A percentile compares a stretch with the other conserved stretches of the same genome.
These are phyloP conservation scores for Neurospora africana DNA, from an alignment of 495 filamentous ascomycete genomes.

Conservation along the genomic window DNA sequence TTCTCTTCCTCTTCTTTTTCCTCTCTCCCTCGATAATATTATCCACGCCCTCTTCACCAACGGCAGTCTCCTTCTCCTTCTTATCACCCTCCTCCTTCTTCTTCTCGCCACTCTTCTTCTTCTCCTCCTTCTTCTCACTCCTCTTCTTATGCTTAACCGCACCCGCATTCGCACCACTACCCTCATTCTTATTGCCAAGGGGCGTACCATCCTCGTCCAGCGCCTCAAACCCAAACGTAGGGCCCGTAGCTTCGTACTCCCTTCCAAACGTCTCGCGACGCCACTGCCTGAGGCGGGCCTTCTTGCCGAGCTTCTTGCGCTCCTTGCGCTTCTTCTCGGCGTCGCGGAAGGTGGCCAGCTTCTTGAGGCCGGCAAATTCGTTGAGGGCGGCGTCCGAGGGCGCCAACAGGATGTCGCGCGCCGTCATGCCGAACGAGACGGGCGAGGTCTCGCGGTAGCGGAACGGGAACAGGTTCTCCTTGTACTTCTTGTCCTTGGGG, in stretches of 20 bases:
- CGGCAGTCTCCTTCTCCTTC: slow-evolving; percentile 15
- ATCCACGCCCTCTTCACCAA: not conserved
- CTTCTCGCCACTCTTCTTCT: not conserved
- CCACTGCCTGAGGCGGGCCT: slow-evolving; percentile 81
- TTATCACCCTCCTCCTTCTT: slow-evolving; percentile 26
- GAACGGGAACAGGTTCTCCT: slow-evolving; percentile 39
- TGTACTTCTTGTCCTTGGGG: slow-evolving; percentile 11
- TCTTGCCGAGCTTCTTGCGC: slow-evolving; percentile 80
- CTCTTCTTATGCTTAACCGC: not conserved
- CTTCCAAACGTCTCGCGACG: slow-evolving; percentile 83
- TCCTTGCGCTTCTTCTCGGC: slow-evolving; percentile 78
- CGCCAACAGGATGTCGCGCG: slow-evolving; percentile 86
- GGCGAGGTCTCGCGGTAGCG: slow-evolving; percentile 92
- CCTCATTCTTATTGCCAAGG: not conserved
- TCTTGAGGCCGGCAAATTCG: slow-evolving; percentile 86
- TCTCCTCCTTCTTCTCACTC: slow-evolving; percentile 1
- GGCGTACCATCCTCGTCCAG: slow-evolving; percentile 4
- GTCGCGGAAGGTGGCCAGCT: slow-evolving; percentile 82
- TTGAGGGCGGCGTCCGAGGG: slow-evolving; percentile 74
- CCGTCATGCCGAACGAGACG: slow-evolving; percentile 74
- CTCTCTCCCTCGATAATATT: slow-evolving; percentile 26
- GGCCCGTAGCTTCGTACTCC: slow-evolving; percentile 37
- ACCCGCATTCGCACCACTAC: slow-evolving; percentile 13
- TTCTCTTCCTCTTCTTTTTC: slow-evolving; percentile 43
- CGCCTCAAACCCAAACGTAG: slow-evolving; percentile 36